Conservation (phyloP, 2,329 filamentous ascomycete species). For the Colletotrichum agaves region DNA sequence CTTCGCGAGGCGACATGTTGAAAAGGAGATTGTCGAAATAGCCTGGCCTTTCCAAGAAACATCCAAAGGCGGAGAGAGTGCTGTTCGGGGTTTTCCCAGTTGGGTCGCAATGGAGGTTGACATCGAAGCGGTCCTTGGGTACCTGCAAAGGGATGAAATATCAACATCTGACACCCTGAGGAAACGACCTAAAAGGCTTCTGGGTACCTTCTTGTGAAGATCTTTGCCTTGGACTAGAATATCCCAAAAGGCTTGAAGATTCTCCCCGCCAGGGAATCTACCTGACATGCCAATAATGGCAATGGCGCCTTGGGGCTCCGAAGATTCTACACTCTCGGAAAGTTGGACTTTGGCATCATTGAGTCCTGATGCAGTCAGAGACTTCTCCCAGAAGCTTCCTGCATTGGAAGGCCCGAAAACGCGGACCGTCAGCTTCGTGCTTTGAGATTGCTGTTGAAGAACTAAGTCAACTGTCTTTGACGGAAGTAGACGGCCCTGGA, state of each 20-base stretch:
- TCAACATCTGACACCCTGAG: neutral
- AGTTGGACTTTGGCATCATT: neutral
- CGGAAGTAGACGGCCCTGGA: neutral
- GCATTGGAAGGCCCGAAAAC: neutral
- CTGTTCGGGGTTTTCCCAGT: conserved; percentile 76
- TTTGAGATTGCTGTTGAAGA: neutral
- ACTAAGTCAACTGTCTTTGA: neutral
- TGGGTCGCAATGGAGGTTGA: conserved; percentile 73
- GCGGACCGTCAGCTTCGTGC: neutral
- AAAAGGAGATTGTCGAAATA: conserved; percentile 83
- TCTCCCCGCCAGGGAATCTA: conserved; percentile 62
- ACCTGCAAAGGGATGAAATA: conserved; percentile 47
- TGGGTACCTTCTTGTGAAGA: conserved; percentile 56
- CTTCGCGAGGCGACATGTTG: conserved; percentile 85
- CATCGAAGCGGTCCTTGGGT: conserved; percentile 75
- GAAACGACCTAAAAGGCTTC: neutral
- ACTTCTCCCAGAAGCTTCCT: neutral
- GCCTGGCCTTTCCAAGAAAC: conserved; percentile 76
- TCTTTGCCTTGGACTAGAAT: conserved; percentile 74
- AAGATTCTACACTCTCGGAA: neutral
- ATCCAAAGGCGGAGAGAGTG: conserved; percentile 75
- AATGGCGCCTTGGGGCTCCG: conserved; percentile 42
- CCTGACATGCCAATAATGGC: conserved; percentile 76
- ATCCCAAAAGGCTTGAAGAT: conserved; percentile 60
- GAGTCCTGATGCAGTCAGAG: neutral